These are phyloP conservation scores for Trypanosoma conorhini DNA, from an alignment of 208 protist genomes.

Conservation along the genomic window DNA sequence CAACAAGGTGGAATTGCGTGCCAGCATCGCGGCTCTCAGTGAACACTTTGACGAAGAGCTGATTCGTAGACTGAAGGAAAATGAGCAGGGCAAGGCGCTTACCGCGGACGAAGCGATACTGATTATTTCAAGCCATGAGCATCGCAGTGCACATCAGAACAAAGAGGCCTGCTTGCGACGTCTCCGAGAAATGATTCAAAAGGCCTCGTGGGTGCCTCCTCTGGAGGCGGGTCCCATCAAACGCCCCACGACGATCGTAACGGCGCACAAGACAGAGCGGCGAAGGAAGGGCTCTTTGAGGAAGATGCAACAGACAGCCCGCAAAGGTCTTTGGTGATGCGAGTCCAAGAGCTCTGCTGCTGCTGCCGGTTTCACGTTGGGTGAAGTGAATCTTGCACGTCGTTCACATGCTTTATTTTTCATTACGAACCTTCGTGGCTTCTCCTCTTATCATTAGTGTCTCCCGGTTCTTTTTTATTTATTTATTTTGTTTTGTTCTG, in stretches of 20 bases:
- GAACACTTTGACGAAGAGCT: constrained; percentile 59
- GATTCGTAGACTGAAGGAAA: constrained; percentile 36
- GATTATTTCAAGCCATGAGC: constrained; percentile 68
- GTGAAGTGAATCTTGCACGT: neutral
- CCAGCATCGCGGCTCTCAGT: constrained; percentile 45
- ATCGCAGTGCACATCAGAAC: constrained; percentile 80
- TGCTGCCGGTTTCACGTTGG: neutral
- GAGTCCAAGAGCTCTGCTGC: neutral
- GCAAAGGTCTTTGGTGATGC: constrained; percentile 27
- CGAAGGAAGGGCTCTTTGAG: constrained; percentile 53
- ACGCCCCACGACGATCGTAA: constrained; percentile 44
- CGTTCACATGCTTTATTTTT: neutral
- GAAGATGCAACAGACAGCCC: constrained; percentile 42
- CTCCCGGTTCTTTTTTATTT: neutral
- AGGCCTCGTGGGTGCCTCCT: constrained; percentile 78
- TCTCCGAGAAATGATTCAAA: constrained; percentile 60
- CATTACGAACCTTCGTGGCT: neutral
- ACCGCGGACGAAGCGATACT: constrained; percentile 53
- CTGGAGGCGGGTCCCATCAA: constrained; percentile 56
- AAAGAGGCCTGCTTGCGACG: constrained; percentile 65
- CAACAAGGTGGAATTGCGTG: constrained; percentile 86
- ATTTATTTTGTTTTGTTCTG: neutral
- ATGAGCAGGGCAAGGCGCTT: constrained; percentile 42
- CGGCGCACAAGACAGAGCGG: constrained; percentile 45
- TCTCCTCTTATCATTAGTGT: neutral